A percentile compares a stretch with the other conserved stretches of the same genome.
phyloP scores from a whole-genome alignment of 192 early-diverging fungal species.

The Coemansia sp. region DNA sequence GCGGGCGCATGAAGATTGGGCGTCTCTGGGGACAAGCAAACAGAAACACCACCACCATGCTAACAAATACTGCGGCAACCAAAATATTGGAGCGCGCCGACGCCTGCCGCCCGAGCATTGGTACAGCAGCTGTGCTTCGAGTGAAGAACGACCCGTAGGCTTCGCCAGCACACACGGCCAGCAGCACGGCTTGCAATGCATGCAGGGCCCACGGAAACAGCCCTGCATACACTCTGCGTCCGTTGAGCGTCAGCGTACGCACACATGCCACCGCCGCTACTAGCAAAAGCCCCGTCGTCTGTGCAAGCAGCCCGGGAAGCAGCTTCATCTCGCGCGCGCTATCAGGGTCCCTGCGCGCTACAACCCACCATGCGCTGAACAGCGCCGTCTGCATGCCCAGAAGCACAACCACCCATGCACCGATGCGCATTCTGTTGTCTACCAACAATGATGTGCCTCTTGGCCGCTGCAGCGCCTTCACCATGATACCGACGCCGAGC shows the following conservation, averaged over 20 bases:
- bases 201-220: constrained; percentile 17
- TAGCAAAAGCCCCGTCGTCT: constrained; percentile 1
- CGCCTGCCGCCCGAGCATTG: constrained; percentile 6
- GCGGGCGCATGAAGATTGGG: constrained; percentile 14
- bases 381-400: not conserved
- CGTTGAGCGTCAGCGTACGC: not conserved
- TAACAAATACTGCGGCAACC: not conserved
- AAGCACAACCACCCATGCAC: not conserved
- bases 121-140: constrained; percentile 2
- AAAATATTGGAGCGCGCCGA: constrained; percentile 14
- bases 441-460: constrained; percentile 1
- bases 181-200: not conserved
- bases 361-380: not conserved
- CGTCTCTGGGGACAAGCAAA: constrained; percentile 14
- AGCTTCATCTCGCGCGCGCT: not conserved
- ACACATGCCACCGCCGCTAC: not conserved
- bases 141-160: constrained; percentile 32
- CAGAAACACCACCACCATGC: not conserved
- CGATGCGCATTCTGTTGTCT: constrained; percentile 10
- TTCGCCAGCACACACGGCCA: constrained; percentile 7
- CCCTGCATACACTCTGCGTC: constrained; percentile 14
- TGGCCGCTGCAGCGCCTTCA: constrained; percentile 5
- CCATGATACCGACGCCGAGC: not conserved
- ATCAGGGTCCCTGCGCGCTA: not conserved
- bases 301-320: not conserved